Evolutionary conservation across 768 basidiomycete species (phyloP).

Genomic region (Rhodotorula sphaerocarpa): DNA sequence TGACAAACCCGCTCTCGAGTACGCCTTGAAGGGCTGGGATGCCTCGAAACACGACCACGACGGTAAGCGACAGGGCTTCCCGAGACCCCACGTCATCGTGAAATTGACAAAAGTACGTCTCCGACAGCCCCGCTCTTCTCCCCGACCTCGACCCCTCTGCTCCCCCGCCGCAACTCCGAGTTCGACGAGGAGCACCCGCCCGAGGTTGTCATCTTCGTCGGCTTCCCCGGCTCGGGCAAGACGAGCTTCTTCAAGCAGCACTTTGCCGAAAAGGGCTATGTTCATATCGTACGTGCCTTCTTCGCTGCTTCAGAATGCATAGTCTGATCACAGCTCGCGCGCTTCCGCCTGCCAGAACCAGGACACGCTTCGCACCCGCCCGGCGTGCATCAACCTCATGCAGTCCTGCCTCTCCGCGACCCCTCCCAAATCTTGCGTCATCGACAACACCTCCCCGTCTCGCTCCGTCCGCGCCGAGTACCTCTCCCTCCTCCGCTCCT

Average conservation of each 20-base stretch:
- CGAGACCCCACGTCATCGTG: too few relatives aligned
- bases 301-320: fast-evolving
- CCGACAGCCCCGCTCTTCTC: conserved; percentile 51
- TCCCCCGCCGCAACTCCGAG: conserved; percentile 9
- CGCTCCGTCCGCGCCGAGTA: conserved; percentile 61
- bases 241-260: conserved; percentile 65
- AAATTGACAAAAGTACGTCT: too few relatives aligned
- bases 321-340: fast-evolving
- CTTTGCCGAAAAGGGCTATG: conserved; percentile 62
- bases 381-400: conserved; percentile 63
- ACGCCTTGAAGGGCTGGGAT: conserved; percentile 16
- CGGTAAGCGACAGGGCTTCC: not conserved
- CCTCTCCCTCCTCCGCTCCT: conserved; percentile 48
- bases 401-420: conserved; percentile 53
- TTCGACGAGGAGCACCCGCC: conserved; percentile 8
- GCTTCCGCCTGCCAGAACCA: conserved; percentile 41
- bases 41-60: conserved; percentile 12
- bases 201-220: conserved; percentile 57
- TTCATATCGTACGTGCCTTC: conserved; percentile 51
- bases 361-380: conserved; percentile 54
- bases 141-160: conserved; percentile 49
- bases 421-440: conserved; percentile 56
- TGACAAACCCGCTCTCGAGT: not conserved
- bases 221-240: conserved; percentile 65
- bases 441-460: conserved; percentile 92